Conservation (phyloP, 108 stramenopile species). For the Nitzschia palea region DNA sequence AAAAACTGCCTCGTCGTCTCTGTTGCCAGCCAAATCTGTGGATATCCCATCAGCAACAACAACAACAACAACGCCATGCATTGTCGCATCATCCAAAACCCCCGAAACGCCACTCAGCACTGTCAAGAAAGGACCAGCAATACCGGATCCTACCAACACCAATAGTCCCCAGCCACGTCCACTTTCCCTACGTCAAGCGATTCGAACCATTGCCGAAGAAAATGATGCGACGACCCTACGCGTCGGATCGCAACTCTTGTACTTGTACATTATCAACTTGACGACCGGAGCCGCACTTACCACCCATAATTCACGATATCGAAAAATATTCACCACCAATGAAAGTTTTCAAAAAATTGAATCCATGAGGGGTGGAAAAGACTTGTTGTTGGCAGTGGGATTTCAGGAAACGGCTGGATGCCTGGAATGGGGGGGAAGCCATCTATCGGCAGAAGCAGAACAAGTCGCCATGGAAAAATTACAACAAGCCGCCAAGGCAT, state of each 20-base stretch:
- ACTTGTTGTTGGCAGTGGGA: slow-evolving; percentile 65
- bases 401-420: slow-evolving; percentile 50
- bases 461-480: slow-evolving; percentile 17
- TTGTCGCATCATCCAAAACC: too few relatives aligned
- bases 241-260: slow-evolving; percentile 66
- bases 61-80: too few relatives aligned
- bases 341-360: slow-evolving; percentile 73
- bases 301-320: slow-evolving; percentile 67
- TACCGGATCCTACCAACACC: too few relatives aligned
- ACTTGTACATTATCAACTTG: slow-evolving; percentile 73
- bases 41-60: background rate
- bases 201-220: slow-evolving; percentile 25
- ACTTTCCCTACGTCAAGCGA: slow-evolving; percentile 1
- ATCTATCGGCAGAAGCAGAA: slow-evolving; percentile 21
- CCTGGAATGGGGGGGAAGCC: slow-evolving; percentile 59
- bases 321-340: slow-evolving; percentile 80
- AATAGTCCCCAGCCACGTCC: too few relatives aligned
- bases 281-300: too few relatives aligned
- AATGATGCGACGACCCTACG: slow-evolving; percentile 43
- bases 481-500: slow-evolving; percentile 36
- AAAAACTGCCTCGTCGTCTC: background rate
- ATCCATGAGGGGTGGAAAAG: slow-evolving; percentile 54
- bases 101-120: too few relatives aligned
- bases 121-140: too few relatives aligned
- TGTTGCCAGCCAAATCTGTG: background rate